These are phyloP conservation scores for Globisporangium alternatum DNA, from an alignment of 352 stramenopile species.

Conservation along the genomic window DNA sequence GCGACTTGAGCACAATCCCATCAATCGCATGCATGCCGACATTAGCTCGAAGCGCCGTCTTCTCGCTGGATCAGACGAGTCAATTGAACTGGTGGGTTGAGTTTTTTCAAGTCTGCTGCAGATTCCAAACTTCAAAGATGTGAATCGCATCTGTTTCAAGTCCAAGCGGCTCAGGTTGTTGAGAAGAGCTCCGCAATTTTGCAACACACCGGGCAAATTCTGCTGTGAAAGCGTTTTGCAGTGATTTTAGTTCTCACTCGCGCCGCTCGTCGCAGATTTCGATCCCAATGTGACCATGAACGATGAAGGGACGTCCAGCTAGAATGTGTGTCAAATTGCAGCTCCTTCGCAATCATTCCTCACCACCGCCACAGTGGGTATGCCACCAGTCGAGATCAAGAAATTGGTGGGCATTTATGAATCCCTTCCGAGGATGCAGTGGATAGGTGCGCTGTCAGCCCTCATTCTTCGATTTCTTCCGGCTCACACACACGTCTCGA, in stretches of 20 bases:
- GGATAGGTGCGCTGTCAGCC: background rate
- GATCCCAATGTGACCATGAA: too few relatives aligned
- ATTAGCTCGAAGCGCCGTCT: background rate
- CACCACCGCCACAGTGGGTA: background rate
- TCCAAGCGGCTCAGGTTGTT: background rate
- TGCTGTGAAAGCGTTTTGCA: too few relatives aligned
- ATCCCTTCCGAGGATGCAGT: too few relatives aligned
- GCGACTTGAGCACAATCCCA: background rate
- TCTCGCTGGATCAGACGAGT: background rate
- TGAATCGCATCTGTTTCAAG: background rate
- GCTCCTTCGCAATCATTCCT: background rate
- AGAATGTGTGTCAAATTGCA: background rate
- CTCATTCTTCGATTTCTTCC: background rate
- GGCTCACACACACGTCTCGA: background rate
- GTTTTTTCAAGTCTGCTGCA: background rate
- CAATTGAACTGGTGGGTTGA: background rate
- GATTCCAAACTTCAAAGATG: background rate
- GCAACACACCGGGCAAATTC: too few relatives aligned
- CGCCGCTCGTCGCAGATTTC: too few relatives aligned
- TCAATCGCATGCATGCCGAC: background rate
- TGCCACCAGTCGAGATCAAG: background rate
- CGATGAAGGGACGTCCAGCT: background rate
- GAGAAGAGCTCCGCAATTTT: background rate
- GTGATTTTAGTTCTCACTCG: too few relatives aligned
- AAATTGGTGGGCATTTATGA: too few relatives aligned